Evolutionary conservation across 2,329 filamentous ascomycete genomes (phyloP).

Genomic region (Sclerotinia borealis): DNA sequence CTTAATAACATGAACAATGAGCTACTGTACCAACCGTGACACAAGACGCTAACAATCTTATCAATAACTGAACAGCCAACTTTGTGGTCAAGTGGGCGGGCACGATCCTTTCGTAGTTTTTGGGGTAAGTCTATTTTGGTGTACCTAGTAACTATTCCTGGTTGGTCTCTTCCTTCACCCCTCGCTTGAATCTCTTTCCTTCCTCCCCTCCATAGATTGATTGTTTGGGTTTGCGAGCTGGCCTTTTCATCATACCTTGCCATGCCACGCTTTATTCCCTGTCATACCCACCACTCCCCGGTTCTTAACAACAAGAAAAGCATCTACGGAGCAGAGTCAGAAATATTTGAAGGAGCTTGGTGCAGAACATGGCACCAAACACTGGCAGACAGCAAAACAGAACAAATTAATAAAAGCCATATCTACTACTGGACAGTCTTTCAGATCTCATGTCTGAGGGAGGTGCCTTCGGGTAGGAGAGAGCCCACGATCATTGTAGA

Average conservation of each 20-base stretch:
- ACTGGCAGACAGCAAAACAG: too few relatives aligned
- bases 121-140: conserved; percentile 3
- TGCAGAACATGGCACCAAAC: conserved; percentile 18
- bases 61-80: too few relatives aligned
- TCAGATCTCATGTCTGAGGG: conserved; percentile 5
- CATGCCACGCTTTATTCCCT: conserved; percentile 1
- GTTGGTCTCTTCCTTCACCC: neutral
- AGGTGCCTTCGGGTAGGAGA: too few relatives aligned
- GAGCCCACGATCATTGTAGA: conserved; percentile 3
- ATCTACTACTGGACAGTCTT: neutral
- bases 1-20: neutral
- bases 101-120: neutral
- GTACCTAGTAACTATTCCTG: neutral
- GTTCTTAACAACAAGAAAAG: neutral
- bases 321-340: neutral
- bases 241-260: neutral
- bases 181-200: too few relatives aligned
- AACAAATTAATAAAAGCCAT: too few relatives aligned
- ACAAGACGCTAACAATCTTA: neutral
- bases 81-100: too few relatives aligned
- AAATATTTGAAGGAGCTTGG: conserved; percentile 15
- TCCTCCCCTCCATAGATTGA: neutral
- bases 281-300: neutral
- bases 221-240: neutral
- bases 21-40: neutral